Evolutionary conservation across 202 grass and related monocot genomes (phyloP).

Genomic region (Setaria viridis): DNA sequence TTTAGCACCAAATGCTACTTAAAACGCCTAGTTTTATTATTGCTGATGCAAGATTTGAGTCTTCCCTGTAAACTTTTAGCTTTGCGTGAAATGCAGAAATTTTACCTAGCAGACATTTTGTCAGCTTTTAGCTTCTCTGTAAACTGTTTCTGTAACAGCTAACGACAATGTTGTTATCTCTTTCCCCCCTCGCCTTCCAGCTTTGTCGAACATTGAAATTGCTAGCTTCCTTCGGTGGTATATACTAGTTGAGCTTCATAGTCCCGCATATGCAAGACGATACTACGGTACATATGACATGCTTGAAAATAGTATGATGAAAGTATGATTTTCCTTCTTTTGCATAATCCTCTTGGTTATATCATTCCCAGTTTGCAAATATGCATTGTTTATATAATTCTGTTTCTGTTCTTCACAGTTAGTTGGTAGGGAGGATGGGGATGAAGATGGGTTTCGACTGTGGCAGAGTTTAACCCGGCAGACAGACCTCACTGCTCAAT

Average conservation of each 20-base stretch:
- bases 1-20: not conserved
- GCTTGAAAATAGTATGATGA: conserved; percentile 96
- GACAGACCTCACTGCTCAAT: conserved; percentile 83
- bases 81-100: not conserved
- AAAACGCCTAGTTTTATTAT: conserved; percentile 24
- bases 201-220: conserved; percentile 98
- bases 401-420: conserved; percentile 58
- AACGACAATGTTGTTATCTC: conserved; percentile 5
- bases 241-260: conserved; percentile 89
- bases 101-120: not conserved
- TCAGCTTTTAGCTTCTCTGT: not conserved
- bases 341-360: conserved; percentile 28
- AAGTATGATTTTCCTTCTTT: conserved; percentile 54
- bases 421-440: conserved; percentile 68
- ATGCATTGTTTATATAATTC: conserved; percentile 27
- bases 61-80: not conserved
- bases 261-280: conserved; percentile 78
- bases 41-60: conserved; percentile 21
- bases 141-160: conserved; percentile 17
- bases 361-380: not conserved
- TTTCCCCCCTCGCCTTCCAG: conserved; percentile 48
- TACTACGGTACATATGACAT: conserved; percentile 91
- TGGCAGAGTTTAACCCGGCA: conserved; percentile 93
- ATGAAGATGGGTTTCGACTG: conserved; percentile 89
- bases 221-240: conserved; percentile 99